Evolutionary conservation across 257 asterid species (phyloP), one percentile per base, ranked within the genome.

Genomic region (Nicotiana obtusifolia): DNA sequence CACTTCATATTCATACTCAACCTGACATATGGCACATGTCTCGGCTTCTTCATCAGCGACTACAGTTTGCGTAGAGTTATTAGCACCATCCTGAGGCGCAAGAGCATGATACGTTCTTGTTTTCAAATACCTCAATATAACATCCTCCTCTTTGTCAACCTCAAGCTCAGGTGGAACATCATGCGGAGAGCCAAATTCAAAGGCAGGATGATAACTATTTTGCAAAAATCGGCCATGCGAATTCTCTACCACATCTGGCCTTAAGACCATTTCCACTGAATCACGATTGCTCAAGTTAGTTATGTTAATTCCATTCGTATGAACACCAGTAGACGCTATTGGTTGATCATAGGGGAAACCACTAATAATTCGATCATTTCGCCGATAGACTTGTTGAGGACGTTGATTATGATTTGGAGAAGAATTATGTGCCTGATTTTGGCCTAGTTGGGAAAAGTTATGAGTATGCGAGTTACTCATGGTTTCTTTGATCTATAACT

Each of bases 11-110:
- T 67, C 59, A 8, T 33, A 79, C 28, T 68, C 81, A 0, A 10
- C 28, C 3, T 28, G 83, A 49, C 81, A 83, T 17, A 78, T 66
- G 26, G 16, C 77, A 68, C 83, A 83, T n/a, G 69, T 69, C 5
- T 83, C 86, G 1, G 33, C 2, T 17, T 59, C 65, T 56, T 83
- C 28, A 31, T 60, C 56, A 37, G 19, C 28, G 3, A 20, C 30
- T 10, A 20, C 64, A n/a, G 64, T 57, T n/a, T 10, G 4, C 0
- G 7, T 19, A 1, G 10, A 8, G 19, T 19, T 67, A 19, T 67
- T 67, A 33, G 35, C 10, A 10, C 54, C 77, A 0, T 19, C 19
- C 5, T 64, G 28, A 5, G 41, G 10, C n/a, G 7, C 41, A 68
- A 1, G 30, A 68, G n/a, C 77, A 35, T 7, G 17, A 10, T 68